These are phyloP conservation scores for Podila minutissima DNA, from an alignment of 192 early-diverging fungal genomes.

Conservation along the genomic window DNA sequence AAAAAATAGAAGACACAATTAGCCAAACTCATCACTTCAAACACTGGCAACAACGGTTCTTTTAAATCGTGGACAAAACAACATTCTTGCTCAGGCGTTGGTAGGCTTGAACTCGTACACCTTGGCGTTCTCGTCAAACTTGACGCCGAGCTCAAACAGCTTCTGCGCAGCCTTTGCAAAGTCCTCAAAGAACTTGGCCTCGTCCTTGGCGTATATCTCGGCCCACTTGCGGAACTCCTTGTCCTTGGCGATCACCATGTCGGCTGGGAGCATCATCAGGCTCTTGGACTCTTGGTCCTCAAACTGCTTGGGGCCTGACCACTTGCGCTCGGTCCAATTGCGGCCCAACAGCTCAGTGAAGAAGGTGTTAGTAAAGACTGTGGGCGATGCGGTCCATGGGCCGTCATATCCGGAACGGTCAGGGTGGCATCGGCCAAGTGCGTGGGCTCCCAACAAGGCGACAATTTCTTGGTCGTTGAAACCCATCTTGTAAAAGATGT, in stretches of 20 bases:
- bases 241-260: constrained; percentile 70
- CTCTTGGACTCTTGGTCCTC: constrained; percentile 76
- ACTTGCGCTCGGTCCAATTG: constrained; percentile 83
- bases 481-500: constrained; percentile 86
- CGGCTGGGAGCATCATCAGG: constrained; percentile 79
- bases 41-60: too few relatives aligned
- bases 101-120: constrained; percentile 72
- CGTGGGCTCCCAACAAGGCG: constrained; percentile 82
- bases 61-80: too few relatives aligned
- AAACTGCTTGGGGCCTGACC: constrained; percentile 87
- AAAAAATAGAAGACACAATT: too few relatives aligned
- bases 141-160: constrained; percentile 88
- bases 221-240: constrained; percentile 76
- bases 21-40: too few relatives aligned
- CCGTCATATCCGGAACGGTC: constrained; percentile 82
- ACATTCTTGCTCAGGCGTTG: constrained; percentile 43
- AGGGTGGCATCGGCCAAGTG: constrained; percentile 81
- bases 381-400: constrained; percentile 92
- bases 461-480: constrained; percentile 78
- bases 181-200: constrained; percentile 90
- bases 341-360: constrained; percentile 81
- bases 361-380: constrained; percentile 89
- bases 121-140: constrained; percentile 72
- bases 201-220: constrained; percentile 88
- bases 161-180: constrained; percentile 87